Evolutionary conservation across 306 rosid genomes (phyloP), one percentile per base, ranked within the genome.

Genomic region (Boehmeria nivea): DNA sequence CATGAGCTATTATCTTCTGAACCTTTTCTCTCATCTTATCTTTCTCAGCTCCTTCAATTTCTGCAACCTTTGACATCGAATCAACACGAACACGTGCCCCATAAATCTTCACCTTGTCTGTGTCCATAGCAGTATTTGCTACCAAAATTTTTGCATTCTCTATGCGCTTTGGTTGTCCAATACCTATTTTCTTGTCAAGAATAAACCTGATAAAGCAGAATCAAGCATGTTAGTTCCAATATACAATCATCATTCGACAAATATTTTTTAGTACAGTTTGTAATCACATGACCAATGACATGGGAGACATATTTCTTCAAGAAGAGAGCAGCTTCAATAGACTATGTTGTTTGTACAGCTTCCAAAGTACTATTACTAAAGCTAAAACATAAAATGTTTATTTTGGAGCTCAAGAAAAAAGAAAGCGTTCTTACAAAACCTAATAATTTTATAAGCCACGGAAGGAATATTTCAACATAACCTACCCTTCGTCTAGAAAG

Each of bases 131-230:
- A 64, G 98, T 91, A 70, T 91, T 91, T 46, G 98, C 98, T 34
- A 91, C 98, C 78, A 87, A 74, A 61, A 84, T 84, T 18, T 87
- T 91, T 31, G 93, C 99, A 54, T 91, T 79, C 73, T 91, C 99
- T 53, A 91, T 84, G 65, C 87, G 87, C 54, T 87, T 91, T 24
- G 99, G 99, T 66, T 91, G 99, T 17, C 99, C 99, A 77, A 91
- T 78, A 54, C 99, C 99, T 45, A 91, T 91, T 83, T 91, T 91
- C 87, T 91, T 91, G 95, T 84, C 99, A 60, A 91, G 95, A 75
- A 87, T 93, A 59, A 93, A 93, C 47, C 99, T 93, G 77, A 65
- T 51, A 46, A 76, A 61, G 48, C 36, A 70, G 23, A 22, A 63
- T 15, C 65, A 50, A 60, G 64, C n/a, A 59, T 4, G 20, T 23